A percentile compares a stretch with the other conserved stretches of the same genome.
phyloP scores from a whole-genome alignment of 352 stramenopile species.

The Ophiocytium majus region DNA sequence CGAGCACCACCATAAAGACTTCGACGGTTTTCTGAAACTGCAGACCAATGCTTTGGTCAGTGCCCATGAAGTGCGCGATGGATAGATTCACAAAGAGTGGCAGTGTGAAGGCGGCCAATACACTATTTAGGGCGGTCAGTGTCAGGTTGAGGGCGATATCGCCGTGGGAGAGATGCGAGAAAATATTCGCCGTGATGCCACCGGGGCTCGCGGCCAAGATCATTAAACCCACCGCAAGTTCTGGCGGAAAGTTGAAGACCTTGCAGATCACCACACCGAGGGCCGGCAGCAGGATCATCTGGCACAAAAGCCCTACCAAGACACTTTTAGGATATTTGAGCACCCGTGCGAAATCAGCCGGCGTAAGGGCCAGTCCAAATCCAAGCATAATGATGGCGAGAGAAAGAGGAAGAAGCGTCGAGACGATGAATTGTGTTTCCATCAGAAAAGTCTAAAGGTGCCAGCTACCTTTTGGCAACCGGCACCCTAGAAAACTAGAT shows the following conservation, averaged over 20 bases:
- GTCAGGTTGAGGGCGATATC: slow-evolving; percentile 11
- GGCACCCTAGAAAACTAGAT: no score
- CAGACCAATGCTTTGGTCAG: neutral
- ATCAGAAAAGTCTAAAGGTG: no score
- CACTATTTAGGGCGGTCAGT: neutral
- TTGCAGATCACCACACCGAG: neutral
- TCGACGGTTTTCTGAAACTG: neutral
- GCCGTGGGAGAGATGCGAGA: slow-evolving; percentile 15
- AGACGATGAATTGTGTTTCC: slow-evolving; percentile 7
- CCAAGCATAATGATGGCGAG: slow-evolving; percentile 7
- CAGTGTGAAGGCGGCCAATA: slow-evolving; percentile 6
- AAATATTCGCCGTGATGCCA: slow-evolving; percentile 6
- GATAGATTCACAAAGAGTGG: neutral
- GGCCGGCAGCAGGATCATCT: neutral
- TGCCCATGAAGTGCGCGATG: neutral
- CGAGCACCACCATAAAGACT: neutral
- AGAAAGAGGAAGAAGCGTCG: slow-evolving; percentile 6
- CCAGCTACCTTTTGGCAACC: no score
- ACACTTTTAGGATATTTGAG: neutral
- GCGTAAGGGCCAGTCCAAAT: neutral
- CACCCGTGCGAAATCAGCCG: neutral
- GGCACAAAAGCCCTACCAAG: slow-evolving; percentile 1
- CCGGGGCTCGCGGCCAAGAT: slow-evolving; percentile 1
- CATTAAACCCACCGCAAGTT: neutral
- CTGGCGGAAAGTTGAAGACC: neutral